phyloP scores from a whole-genome alignment of 164 flowering plant species.

The Chimonanthus praecox region DNA sequence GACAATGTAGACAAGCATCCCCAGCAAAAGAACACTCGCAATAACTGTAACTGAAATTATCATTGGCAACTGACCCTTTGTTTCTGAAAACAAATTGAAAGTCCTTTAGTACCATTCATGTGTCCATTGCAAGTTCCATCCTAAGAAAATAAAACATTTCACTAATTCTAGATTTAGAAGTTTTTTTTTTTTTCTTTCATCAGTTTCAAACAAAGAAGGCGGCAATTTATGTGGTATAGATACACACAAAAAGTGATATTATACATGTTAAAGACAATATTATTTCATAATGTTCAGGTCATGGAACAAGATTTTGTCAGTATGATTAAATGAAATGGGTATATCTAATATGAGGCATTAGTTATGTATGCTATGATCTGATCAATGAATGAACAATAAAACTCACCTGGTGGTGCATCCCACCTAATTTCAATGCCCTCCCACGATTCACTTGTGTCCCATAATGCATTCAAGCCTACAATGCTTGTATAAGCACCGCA shows the following conservation, averaged over 20 bases:
- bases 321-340: background rate
- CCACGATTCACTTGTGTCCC: background rate
- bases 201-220: no score
- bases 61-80: background rate
- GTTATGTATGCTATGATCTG: no score
- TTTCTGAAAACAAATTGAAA: background rate
- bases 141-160: background rate
- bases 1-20: background rate
- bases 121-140: background rate
- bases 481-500: constrained; percentile 3
- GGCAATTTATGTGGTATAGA: no score
- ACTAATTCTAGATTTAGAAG: no score
- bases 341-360: no score
- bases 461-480: background rate
- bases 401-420: background rate
- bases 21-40: background rate
- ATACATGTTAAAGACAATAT: no score
- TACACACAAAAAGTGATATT: no score
- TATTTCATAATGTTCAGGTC: no score
- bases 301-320: background rate
- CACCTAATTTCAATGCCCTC: constrained; percentile 2
- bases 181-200: no score
- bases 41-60: background rate
- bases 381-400: background rate
- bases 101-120: background rate